Percentiles rank a stretch among this genome's conserved stretches.
Conservation (phyloP, 2,329 filamentous ascomycete genomes). For the Pyricularia pennisetigena region DNA sequence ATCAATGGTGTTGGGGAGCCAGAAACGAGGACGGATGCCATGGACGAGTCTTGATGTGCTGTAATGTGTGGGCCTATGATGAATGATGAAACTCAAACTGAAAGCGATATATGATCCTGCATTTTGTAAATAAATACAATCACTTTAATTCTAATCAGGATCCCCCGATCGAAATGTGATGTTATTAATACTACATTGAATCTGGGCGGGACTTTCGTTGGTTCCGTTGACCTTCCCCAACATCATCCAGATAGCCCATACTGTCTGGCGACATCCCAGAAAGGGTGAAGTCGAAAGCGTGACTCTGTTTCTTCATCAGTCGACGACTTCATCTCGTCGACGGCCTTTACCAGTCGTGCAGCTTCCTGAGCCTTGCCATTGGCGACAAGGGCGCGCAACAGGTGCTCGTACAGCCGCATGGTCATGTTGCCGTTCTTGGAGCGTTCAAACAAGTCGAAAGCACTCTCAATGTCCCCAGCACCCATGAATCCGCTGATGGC, state of each 20-base stretch:
- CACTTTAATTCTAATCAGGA: background rate
- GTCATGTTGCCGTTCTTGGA: slow-evolving; percentile 28
- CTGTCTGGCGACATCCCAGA: slow-evolving; percentile 36
- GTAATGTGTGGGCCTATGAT: background rate
- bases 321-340: slow-evolving; percentile 7
- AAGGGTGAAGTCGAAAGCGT: slow-evolving; percentile 36
- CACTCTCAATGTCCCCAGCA: slow-evolving; percentile 36
- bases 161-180: background rate
- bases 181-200: background rate
- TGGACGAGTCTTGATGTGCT: slow-evolving; percentile 17
- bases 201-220: background rate
- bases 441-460: slow-evolving; percentile 37
- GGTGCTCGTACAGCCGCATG: slow-evolving; percentile 29
- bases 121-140: background rate
- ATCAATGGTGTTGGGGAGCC: slow-evolving; percentile 5
- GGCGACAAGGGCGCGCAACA: slow-evolving; percentile 24
- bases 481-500: slow-evolving; percentile 57
- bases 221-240: background rate
- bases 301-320: background rate
- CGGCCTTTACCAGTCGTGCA: slow-evolving; percentile 15
- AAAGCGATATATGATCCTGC: background rate
- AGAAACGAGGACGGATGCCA: slow-evolving; percentile 10
- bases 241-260: slow-evolving; percentile 23
- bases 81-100: background rate
- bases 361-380: slow-evolving; percentile 14